Evolutionary conservation across 2,329 filamentous ascomycete genomes (phyloP), one percentile per base, ranked within the genome.

Genomic region (Pyrenochaeta sp.): DNA sequence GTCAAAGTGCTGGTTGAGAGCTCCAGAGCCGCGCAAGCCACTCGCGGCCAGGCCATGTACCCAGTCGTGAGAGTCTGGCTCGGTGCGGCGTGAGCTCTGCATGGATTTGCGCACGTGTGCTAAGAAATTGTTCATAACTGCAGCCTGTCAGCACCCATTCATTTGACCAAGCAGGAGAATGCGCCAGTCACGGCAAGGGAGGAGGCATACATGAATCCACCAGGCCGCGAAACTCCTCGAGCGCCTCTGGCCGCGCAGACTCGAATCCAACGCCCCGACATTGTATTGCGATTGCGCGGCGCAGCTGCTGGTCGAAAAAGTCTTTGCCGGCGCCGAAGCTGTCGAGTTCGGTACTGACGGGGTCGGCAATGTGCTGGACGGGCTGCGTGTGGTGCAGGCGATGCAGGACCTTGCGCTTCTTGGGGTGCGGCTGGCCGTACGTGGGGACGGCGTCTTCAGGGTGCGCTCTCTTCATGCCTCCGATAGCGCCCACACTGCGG

Each of bases 61-160:
- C 63, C 85, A 86, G 65, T 87, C 84, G 49, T 78, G 74, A 1
- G 83, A 78, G 15, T 83, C 78, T 1, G 82, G 79, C 31, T 77
- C 74, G 7, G 72, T 77, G 36, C 84, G 79, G 34, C 84, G 77
- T 36, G 75, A 75, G 30, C 76, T 75, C 27, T 74, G 67, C 84
- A 86, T 87, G 5, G 81, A 83, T 32, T 76, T 74, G 27, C 78
- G 78, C 22, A 83, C 77, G 47, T 78, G 74, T 20, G 74, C 72
- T 24, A 81, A 72, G 49, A 86, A 77, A 41, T 74, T 74, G 30
- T 77, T 73, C 65, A 85, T 78, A 63, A 80, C 80, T 83, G 60
- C 42, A 21, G 34, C 49, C 17, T 30, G 53, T 67, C 47, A 63
- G 58, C 47, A 44, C 54, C 30, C 22, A 19, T 22, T 26, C 20